Evolutionary conservation across 345 rosid species (phyloP).

Genomic region (Citrus inodora): DNA sequence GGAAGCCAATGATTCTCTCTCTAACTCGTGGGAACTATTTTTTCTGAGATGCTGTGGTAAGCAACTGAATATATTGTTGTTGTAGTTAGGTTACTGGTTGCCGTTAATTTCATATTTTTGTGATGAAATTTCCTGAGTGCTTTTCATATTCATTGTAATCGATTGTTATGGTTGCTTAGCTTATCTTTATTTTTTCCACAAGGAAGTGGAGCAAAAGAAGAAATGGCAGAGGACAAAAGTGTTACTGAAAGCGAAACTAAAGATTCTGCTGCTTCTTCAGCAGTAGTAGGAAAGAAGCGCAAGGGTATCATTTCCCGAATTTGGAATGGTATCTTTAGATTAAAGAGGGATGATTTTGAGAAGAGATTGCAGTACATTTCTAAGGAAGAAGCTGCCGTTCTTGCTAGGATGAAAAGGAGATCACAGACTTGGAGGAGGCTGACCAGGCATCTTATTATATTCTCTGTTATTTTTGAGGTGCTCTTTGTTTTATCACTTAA

Average conservation of each 20-base stretch:
- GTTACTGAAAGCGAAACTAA: conserved; percentile 30
- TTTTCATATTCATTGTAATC: background rate
- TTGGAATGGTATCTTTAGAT: conserved; percentile 64
- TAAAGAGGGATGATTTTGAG: conserved; percentile 75
- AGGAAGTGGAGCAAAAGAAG: background rate
- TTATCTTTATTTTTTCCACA: background rate
- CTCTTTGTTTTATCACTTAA: background rate
- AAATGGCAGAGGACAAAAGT: conserved; percentile 39
- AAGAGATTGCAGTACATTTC: conserved; percentile 78
- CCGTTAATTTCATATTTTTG: background rate
- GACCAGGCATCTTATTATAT: conserved; percentile 53
- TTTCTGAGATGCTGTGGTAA: background rate
- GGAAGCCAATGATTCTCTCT: background rate
- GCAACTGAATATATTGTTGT: background rate
- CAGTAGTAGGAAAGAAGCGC: conserved; percentile 37
- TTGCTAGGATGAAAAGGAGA: conserved; percentile 63
- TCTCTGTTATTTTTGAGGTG: conserved; percentile 78
- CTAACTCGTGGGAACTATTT: background rate
- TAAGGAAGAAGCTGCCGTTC: conserved; percentile 77
- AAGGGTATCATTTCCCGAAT: conserved; percentile 69
- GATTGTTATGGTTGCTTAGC: background rate
- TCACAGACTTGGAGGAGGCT: conserved; percentile 61
- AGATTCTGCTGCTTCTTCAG: conserved; percentile 21
- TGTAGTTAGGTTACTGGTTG: background rate
- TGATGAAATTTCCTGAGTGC: background rate